These are phyloP conservation scores for Aspergillus saccharolyticus DNA, from an alignment of 495 filamentous ascomycete genomes.

Conservation along the genomic window DNA sequence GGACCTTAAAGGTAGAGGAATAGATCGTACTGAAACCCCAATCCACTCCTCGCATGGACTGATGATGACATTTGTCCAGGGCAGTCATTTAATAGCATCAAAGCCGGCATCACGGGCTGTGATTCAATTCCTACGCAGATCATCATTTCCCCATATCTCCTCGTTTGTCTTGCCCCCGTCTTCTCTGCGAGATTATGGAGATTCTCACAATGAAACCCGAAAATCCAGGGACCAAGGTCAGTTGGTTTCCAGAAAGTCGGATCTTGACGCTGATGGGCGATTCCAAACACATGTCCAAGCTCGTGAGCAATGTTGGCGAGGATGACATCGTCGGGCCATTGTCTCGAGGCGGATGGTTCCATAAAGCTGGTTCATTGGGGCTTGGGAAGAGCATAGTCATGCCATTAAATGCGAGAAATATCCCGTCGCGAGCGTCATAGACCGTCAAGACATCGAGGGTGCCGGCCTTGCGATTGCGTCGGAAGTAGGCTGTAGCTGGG, in stretches of 20 bases:
- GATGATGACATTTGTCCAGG: not conserved
- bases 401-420: not conserved
- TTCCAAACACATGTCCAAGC: conserved; percentile 10
- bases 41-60: not conserved
- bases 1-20: too few relatives aligned
- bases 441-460: not conserved
- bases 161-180: not conserved
- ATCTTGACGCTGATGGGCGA: conserved; percentile 11
- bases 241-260: not conserved
- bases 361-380: not conserved
- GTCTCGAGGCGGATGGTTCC: not conserved
- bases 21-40: conserved; percentile 12
- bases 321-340: not conserved
- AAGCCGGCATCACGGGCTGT: not conserved
- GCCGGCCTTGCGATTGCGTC: not conserved
- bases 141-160: not conserved
- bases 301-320: conserved; percentile 4
- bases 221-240: not conserved
- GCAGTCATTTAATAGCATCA: not conserved
- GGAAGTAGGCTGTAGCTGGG: not conserved
- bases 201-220: conserved; percentile 3
- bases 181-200: not conserved
- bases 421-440: not conserved
- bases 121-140: not conserved
- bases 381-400: not conserved